Evolutionary conservation across 2,329 filamentous ascomycete genomes (phyloP), one percentile per base, ranked within the genome.

Genomic region (Colletotrichum sp.): DNA sequence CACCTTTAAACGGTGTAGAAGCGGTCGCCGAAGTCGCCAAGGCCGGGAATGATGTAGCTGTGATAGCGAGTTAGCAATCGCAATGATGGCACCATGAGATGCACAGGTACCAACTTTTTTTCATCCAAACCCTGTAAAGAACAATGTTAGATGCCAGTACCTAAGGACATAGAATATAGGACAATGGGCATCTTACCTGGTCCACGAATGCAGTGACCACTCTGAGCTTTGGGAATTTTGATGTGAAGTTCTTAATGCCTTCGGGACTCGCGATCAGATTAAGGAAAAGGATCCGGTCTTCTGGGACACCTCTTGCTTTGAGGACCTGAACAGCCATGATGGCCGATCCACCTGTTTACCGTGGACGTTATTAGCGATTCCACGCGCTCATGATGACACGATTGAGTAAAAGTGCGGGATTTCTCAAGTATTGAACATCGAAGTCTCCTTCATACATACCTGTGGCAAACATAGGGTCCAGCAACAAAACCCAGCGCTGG

Each of bases 381-480:
- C 32, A 39, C 19, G n/a, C 16, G 27, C n/a, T 25, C 61, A 29
- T 25, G 30, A 25, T 27, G 44, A 22, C 12, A 13, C n/a, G 44
- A 52, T 52, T 22, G n/a, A 22, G 44, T 52, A 52, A 22, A 52
- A 52, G 44, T 22, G 44, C 44, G 44, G 44, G n/a, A 52, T 52
- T 52, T 13, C 44, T 22, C n/a, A 52, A 52, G 44, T 22, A 13
- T 13, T 52, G 11, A 52, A 52, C 44, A 22, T 52, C 44, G n/a
- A 22, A 13, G 44, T 19, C 44, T 52, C n/a, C 44, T 52, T 22
- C n/a, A 22, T 22, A 52, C 89, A 81, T 86, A 96, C 95, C 96
- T 80, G 97, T 99, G 74, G 97, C 97, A 86, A 99, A 96, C 97
- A 99, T 99, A n/a, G 97, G 97, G 83, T 99, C 97, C 62, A 99